Base-by-base conservation (phyloP, 495 filamentous ascomycete genomes). In the Penicillium canescens region DNA sequence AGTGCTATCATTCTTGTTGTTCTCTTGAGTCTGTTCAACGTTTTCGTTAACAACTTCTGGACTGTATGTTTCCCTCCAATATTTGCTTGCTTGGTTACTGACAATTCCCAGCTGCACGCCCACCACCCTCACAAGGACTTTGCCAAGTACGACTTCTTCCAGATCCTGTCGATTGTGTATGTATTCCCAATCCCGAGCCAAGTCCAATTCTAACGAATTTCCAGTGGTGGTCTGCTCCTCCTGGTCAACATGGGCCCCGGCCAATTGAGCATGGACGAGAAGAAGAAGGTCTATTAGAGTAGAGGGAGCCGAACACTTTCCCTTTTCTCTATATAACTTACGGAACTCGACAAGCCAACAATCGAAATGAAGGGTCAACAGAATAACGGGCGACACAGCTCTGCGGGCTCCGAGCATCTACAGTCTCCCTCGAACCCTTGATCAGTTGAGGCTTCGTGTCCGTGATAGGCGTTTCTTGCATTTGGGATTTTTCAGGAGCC, bases 61-160 rank as follows among this genome's bases (percentile, higher is more conserved):
- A 98, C 93, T 70, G 93, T 98, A 80, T 79, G 90, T 82, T 61
- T 43, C 23, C 23, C n/a, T 44, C 36, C 2, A 44, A 21, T 4
- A n/a, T 14, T 18, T 31, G 4, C 14, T 21, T 48, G 4, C 47
- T 34, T 33, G 9, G 1, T 38, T 38, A 36, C 52, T 54, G 18
- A 54, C 44, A 31, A 13, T 18, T 48, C 49, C 10, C 55, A 97
- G 93, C 93, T 98, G 56, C 94, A 98, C 74, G 88, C 91, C 51
- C 91, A 96, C 78, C 94, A 98, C 78, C 94, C 95, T 42, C 92
- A 98, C 78, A 96, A 96, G 81, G 94, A 98, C 69, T 98, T 98
- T 64, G 95, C 95, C 80, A 98, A 98, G 77, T 98, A 98, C 81
- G 94, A 98, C 71, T 98, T 98, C 78, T 98, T 98, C 86, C 94